Percentiles rank a stretch among this genome's conserved stretches.
Evolutionary conservation across 2,329 filamentous ascomycete genomes (phyloP).

Genomic region (Aspergillus sp.): DNA sequence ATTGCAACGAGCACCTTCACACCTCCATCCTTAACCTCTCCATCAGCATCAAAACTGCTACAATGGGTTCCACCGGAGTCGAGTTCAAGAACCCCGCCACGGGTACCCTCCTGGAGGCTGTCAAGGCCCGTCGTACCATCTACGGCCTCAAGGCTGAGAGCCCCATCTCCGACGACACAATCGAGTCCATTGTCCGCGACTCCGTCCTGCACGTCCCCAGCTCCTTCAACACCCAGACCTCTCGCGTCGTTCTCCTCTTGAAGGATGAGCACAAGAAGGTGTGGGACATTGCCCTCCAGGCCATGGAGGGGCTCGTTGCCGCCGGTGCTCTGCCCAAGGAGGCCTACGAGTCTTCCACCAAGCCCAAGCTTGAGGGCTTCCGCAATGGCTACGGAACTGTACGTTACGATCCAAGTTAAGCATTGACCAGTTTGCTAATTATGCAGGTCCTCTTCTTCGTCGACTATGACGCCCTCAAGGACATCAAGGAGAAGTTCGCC

Average conservation of each 20-base stretch:
- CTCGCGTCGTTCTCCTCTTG: conserved; percentile 74
- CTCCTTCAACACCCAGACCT: conserved; percentile 84
- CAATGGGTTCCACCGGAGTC: conserved; percentile 36
- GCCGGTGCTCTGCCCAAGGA: conserved; percentile 55
- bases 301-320: conserved; percentile 46
- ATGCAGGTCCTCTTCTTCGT: conserved; percentile 73
- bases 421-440: not conserved
- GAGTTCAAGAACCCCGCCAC: conserved; percentile 36
- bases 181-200: conserved; percentile 29
- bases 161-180: conserved; percentile 33
- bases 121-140: conserved; percentile 32
- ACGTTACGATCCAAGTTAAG: conserved; percentile 33
- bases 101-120: conserved; percentile 29
- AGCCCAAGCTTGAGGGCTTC: conserved; percentile 58
- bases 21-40: not conserved
- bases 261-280: conserved; percentile 83
- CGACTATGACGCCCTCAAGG: conserved; percentile 65
- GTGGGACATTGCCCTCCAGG: conserved; percentile 74
- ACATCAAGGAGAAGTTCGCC: conserved; percentile 61
- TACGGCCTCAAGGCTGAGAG: conserved; percentile 34
- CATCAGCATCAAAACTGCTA: conserved; percentile 20
- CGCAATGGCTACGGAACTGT: conserved; percentile 72
- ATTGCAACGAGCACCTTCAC: too few relatives aligned
- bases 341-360: conserved; percentile 46
- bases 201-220: conserved; percentile 69